Conservation (phyloP, 176 grass and related monocot species). For the Puya raimondii region DNA sequence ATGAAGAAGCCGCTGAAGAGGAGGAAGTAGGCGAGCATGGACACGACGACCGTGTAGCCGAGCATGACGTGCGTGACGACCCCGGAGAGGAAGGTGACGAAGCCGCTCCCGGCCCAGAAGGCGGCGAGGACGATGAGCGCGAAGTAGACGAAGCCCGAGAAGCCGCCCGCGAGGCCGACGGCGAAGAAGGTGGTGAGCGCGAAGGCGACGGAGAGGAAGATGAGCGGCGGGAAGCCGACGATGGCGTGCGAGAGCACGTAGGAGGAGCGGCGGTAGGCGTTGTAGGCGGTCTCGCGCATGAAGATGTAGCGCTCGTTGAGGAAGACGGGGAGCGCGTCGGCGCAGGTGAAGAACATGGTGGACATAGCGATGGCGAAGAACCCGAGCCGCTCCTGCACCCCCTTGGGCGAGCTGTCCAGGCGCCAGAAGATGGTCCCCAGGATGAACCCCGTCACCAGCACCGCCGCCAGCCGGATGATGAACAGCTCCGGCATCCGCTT, state of each 20-base stretch:
- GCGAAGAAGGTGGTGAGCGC: constrained; percentile 92
- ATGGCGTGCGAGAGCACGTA: constrained; percentile 89
- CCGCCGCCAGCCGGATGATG: constrained; percentile 62
- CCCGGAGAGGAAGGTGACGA: constrained; percentile 90
- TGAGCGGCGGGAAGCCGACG: constrained; percentile 68
- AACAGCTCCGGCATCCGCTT: constrained; percentile 81
- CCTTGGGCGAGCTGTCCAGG: constrained; percentile 83
- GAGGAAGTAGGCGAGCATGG: constrained; percentile 81
- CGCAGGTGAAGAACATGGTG: constrained; percentile 99
- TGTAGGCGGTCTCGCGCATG: constrained; percentile 95
- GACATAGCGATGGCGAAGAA: constrained; percentile 99
- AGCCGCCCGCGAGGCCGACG: constrained; percentile 65
- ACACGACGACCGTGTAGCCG: constrained; percentile 70
- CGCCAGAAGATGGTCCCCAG: constrained; percentile 98
- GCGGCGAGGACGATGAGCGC: constrained; percentile 76
- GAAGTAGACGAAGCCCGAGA: constrained; percentile 75
- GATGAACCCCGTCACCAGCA: constrained; percentile 84
- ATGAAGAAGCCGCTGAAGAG: constrained; percentile 99
- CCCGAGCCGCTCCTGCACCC: constrained; percentile 70
- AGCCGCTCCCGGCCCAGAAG: constrained; percentile 88
- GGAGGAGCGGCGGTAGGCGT: constrained; percentile 89
- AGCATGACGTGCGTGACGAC: constrained; percentile 78
- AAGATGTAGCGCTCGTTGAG: constrained; percentile 98
- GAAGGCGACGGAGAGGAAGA: constrained; percentile 81
- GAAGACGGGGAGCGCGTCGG: constrained; percentile 91